Evolutionary conservation across 2,329 filamentous ascomycete species (phyloP).

Genomic region (Aspergillus sp.): DNA sequence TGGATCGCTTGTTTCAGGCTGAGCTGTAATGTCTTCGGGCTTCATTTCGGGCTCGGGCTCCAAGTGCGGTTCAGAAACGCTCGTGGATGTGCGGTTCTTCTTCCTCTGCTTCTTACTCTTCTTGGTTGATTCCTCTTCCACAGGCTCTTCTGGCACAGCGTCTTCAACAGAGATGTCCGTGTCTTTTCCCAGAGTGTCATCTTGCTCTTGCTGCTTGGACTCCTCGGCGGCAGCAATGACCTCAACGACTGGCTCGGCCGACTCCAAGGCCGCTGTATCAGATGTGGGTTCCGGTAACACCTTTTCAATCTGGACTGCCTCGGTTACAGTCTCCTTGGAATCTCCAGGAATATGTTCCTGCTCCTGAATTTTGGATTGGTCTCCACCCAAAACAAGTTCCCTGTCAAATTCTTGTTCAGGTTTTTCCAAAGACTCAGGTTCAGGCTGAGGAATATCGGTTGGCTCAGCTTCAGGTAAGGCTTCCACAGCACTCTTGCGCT

Average conservation of each 20-base stretch:
- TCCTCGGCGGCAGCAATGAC: background rate
- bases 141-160: slow-evolving; percentile 12
- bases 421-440: slow-evolving; percentile 4
- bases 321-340: background rate
- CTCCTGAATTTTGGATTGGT: slow-evolving; percentile 12
- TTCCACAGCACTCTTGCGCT: slow-evolving; percentile 15
- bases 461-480: slow-evolving; percentile 4
- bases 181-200: background rate
- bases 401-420: background rate
- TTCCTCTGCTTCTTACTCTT: slow-evolving; percentile 15
- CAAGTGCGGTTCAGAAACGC: slow-evolving; percentile 13
- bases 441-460: background rate
- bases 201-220: background rate
- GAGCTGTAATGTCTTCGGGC: slow-evolving; percentile 6
- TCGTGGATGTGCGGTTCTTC: slow-evolving; percentile 19
- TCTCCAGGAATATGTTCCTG: background rate
- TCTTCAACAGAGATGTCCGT: background rate
- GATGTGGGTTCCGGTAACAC: background rate
- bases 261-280: background rate
- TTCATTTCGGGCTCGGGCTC: slow-evolving; percentile 12
- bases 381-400: slow-evolving; percentile 14
- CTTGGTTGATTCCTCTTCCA: slow-evolving; percentile 18
- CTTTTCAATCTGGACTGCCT: background rate
- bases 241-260: background rate
- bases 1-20: slow-evolving; percentile 20